Percentiles rank a stretch among this genome's conserved stretches.
phyloP scores from a whole-genome alignment of 1,139 yeast genomes.

The Wickerhamomyces sp. region DNA sequence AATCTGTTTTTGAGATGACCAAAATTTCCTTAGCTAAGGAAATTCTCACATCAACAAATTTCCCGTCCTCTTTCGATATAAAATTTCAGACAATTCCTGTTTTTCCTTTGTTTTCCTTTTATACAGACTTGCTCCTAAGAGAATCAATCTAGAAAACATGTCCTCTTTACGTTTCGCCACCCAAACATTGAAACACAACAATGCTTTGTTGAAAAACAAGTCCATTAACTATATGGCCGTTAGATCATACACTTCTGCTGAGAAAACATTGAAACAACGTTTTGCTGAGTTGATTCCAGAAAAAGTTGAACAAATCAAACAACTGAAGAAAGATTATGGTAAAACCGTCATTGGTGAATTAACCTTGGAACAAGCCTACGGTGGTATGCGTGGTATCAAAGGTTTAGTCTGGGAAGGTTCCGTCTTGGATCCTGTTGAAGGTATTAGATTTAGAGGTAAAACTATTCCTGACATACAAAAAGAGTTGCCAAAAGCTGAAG shows the following conservation, averaged over 20 bases:
- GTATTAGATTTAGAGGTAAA: conserved; percentile 97
- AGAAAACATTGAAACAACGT: conserved; percentile 79
- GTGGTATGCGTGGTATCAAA: conserved; percentile 99
- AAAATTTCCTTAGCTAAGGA: not conserved
- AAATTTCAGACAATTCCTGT: not conserved
- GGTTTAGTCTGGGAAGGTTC: conserved; percentile 99
- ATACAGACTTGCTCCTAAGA: too few species aligned
- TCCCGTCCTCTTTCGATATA: too few species aligned
- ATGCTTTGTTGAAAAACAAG: conserved; percentile 17
- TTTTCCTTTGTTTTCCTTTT: not conserved
- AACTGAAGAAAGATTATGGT: conserved; percentile 85
- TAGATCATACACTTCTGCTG: conserved; percentile 28
- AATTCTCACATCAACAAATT: too few species aligned
- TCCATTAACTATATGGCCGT: conserved; percentile 16
- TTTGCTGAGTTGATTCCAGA: conserved; percentile 91
- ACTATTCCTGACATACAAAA: conserved; percentile 94
- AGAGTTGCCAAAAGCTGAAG: conserved; percentile 83
- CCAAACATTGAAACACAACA: conserved; percentile 16
- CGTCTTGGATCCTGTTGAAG: conserved; percentile 95
- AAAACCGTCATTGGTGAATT: conserved; percentile 91
- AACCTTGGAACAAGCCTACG: conserved; percentile 92
- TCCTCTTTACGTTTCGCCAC: conserved; percentile 22
- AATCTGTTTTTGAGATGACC: not conserved
- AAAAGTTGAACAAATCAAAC: conserved; percentile 87
- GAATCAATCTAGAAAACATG: conserved; percentile 4